These are phyloP conservation scores for Halophytophthora batemanensis DNA, from an alignment of 352 stramenopile genomes.

Conservation along the genomic window DNA sequence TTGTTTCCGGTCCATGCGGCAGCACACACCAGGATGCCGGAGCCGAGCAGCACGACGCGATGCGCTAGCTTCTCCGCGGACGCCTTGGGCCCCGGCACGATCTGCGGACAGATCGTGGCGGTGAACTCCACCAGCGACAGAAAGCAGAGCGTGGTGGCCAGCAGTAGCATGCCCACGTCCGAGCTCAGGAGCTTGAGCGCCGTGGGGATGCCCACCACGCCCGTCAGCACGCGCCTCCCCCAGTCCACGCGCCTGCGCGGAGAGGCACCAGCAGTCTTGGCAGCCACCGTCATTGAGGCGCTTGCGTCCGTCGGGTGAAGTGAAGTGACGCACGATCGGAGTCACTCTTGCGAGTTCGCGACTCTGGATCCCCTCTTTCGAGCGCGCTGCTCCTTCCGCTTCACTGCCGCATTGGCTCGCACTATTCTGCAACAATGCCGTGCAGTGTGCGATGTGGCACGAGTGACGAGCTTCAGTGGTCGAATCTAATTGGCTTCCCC, in stretches of 20 bases:
- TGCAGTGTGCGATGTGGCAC: too few relatives aligned
- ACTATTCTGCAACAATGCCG: too few relatives aligned
- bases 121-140: conserved; percentile 62
- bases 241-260: conserved; percentile 44
- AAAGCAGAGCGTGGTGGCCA: conserved; percentile 45
- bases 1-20: conserved; percentile 37
- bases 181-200: conserved; percentile 53
- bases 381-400: too few relatives aligned
- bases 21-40: conserved; percentile 25
- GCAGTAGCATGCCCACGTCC: conserved; percentile 42
- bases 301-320: too few relatives aligned
- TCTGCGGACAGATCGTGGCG: conserved; percentile 39
- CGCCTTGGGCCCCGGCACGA: conserved; percentile 26
- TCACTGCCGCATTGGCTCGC: too few relatives aligned
- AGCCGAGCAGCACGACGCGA: conserved; percentile 23
- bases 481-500: too few relatives aligned
- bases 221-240: conserved; percentile 50
- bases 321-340: too few relatives aligned
- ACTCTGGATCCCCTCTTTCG: too few relatives aligned
- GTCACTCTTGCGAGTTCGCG: too few relatives aligned
- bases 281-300: too few relatives aligned
- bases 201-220: conserved; percentile 52
- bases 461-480: too few relatives aligned
- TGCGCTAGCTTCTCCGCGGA: conserved; percentile 14
- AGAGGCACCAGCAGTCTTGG: conserved; percentile 3